Percentiles rank a stretch among this genome's conserved stretches.
Conservation (phyloP, 345 rosid species). For the Acer saccharum region DNA sequence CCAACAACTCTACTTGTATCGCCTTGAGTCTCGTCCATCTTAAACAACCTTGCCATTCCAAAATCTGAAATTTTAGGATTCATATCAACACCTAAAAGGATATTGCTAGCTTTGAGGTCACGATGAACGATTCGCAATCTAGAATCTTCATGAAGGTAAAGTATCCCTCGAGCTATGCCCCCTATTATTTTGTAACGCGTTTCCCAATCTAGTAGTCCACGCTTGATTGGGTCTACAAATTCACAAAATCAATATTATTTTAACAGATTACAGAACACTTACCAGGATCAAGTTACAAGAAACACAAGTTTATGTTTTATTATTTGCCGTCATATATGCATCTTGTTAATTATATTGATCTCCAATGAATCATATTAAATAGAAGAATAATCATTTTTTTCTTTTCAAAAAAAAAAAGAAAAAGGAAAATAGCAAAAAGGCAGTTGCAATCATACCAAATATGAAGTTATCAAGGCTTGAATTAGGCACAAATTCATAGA, state of each 20-base stretch:
- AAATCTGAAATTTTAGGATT: constrained; percentile 15
- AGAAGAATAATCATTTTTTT: too few relatives aligned
- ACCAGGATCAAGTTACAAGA: too few relatives aligned
- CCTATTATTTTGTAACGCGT: constrained; percentile 2
- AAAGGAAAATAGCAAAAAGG: too few relatives aligned
- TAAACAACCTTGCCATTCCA: constrained; percentile 12
- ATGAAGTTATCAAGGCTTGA: constrained; percentile 45
- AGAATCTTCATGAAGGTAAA: constrained; percentile 15
- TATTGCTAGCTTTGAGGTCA: constrained; percentile 9
- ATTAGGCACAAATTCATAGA: constrained; percentile 46
- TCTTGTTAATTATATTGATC: background rate
- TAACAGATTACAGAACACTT: too few relatives aligned
- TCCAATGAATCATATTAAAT: too few relatives aligned
- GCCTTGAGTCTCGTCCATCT: background rate
- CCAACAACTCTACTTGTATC: constrained; percentile 4
- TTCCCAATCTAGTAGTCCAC: background rate
- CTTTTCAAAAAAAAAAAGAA: too few relatives aligned
- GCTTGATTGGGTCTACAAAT: background rate
- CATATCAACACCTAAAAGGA: constrained; percentile 4
- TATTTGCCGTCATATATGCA: background rate
- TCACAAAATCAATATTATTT: background rate
- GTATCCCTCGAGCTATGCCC: constrained; percentile 11
- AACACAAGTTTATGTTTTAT: too few relatives aligned
- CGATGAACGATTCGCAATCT: constrained; percentile 10
- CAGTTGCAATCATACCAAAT: constrained; percentile 29